Percentiles rank a stretch among this genome's conserved stretches.
Conservation (phyloP, 2,329 filamentous ascomycete species). For the Colletotrichum spinosum region DNA sequence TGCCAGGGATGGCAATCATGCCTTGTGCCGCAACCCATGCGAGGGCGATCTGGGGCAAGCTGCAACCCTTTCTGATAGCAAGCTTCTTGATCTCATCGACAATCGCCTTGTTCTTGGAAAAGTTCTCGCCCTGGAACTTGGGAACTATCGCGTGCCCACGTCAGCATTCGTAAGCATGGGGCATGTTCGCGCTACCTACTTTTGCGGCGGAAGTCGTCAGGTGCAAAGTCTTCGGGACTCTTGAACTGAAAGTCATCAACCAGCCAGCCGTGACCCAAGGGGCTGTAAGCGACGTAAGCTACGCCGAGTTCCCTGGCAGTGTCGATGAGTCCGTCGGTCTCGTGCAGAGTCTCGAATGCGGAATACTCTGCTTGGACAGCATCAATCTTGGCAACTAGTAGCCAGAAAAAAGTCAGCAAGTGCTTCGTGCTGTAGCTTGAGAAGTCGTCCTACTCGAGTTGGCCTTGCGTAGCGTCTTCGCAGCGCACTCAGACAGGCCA, state of each 20-base stretch:
- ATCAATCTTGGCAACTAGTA: conserved; percentile 58
- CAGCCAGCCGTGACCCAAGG: conserved; percentile 59
- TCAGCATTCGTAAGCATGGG: conserved; percentile 36
- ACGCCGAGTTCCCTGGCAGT: conserved; percentile 54
- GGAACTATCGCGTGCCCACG: conserved; percentile 40
- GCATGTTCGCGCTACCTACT: conserved; percentile 41
- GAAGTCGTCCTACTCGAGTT: conserved; percentile 50
- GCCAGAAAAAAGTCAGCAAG: no score
- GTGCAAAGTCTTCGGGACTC: conserved; percentile 57
- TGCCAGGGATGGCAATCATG: conserved; percentile 59
- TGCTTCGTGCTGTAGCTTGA: background rate
- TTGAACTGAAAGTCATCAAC: conserved; percentile 56
- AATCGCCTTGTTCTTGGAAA: conserved; percentile 55
- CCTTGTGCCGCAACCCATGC: conserved; percentile 54
- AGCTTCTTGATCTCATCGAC: conserved; percentile 55
- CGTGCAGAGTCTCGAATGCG: conserved; percentile 41
- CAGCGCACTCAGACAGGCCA: conserved; percentile 60
- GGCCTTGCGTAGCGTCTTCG: conserved; percentile 55
- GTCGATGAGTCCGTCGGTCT: conserved; percentile 50
- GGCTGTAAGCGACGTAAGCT: conserved; percentile 59
- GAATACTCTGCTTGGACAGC: conserved; percentile 60
- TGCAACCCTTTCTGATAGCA: conserved; percentile 48
- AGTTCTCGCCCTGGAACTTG: conserved; percentile 57
- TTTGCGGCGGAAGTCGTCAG: conserved; percentile 53
- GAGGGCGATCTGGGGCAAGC: conserved; percentile 50